phyloP scores from a whole-genome alignment of 495 filamentous ascomycete genomes.

The Hypoxylon lienhwacheense region DNA sequence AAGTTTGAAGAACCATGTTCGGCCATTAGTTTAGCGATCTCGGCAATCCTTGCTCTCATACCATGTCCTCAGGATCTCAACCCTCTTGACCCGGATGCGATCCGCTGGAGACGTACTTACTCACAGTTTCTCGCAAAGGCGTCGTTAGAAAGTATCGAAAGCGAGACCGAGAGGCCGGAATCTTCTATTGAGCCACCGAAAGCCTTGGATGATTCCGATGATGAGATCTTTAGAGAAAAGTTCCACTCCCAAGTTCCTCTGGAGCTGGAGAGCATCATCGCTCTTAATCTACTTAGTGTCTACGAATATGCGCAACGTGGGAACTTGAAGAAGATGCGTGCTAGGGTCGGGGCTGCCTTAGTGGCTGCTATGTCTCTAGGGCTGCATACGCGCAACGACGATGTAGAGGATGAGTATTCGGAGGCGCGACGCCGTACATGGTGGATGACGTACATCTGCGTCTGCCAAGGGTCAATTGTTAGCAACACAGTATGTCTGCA shows the following conservation, averaged over 20 bases:
- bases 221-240: slow-evolving; percentile 46
- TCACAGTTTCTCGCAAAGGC: slow-evolving; percentile 59
- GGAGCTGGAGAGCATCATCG: slow-evolving; percentile 58
- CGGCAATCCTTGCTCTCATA: slow-evolving; percentile 58
- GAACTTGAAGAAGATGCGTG: slow-evolving; percentile 64
- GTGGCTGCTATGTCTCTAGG: slow-evolving; percentile 56
- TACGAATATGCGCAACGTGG: slow-evolving; percentile 65
- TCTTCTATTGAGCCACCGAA: slow-evolving; percentile 57
- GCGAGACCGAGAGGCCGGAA: slow-evolving; percentile 58
- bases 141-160: slow-evolving; percentile 56
- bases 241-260: slow-evolving; percentile 57
- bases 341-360: slow-evolving; percentile 59
- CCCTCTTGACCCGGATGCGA: slow-evolving; percentile 48
- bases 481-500: slow-evolving; percentile 56
- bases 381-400: slow-evolving; percentile 52
- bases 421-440: slow-evolving; percentile 60
- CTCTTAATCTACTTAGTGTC: slow-evolving; percentile 57
- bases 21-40: slow-evolving; percentile 58
- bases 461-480: slow-evolving; percentile 62
- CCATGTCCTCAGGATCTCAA: slow-evolving; percentile 56
- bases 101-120: slow-evolving; percentile 55
- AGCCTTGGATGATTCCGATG: slow-evolving; percentile 52
- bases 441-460: slow-evolving; percentile 68
- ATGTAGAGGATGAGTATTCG: slow-evolving; percentile 51
- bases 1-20: slow-evolving; percentile 54